Conservation (phyloP, 169 alveolate genomes). For the Plasmodium reichenowi region DNA sequence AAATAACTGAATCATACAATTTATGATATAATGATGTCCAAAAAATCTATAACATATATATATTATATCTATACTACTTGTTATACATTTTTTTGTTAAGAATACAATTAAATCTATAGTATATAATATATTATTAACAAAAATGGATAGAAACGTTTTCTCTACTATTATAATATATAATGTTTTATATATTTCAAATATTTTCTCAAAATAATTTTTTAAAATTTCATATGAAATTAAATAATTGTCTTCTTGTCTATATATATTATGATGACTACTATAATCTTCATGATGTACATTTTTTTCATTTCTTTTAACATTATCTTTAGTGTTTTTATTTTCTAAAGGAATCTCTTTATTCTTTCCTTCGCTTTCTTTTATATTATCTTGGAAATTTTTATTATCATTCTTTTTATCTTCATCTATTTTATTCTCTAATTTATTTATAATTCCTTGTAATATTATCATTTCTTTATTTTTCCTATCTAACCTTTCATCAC, state of each 20-base stretch:
- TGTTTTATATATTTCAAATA: conserved; percentile 55
- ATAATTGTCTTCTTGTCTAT: conserved; percentile 8
- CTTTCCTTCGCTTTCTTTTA: too few relatives aligned
- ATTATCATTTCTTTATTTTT: conserved; percentile 17
- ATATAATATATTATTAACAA: background rate
- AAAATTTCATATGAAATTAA: conserved; percentile 35
- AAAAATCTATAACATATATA: background rate
- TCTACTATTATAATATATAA: conserved; percentile 31
- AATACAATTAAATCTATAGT: conserved; percentile 4
- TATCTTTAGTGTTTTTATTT: too few relatives aligned
- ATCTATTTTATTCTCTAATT: conserved; percentile 23
- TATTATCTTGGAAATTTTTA: too few relatives aligned
- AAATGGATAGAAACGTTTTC: conserved; percentile 2
- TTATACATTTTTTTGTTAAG: conserved; percentile 1
- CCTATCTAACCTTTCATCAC: conserved; percentile 15
- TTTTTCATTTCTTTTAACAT: conserved; percentile 11
- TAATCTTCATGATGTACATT: background rate
- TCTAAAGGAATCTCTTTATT: too few relatives aligned
- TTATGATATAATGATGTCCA: background rate
- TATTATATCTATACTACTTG: background rate
- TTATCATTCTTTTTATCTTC: too few relatives aligned
- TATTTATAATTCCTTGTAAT: conserved; percentile 22
- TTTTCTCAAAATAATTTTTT: conserved; percentile 15
- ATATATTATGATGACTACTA: background rate
- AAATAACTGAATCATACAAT: background rate